These are phyloP conservation scores for Acanthamoeba triangularis DNA, from an alignment of 208 protist genomes.

Conservation along the genomic window DNA sequence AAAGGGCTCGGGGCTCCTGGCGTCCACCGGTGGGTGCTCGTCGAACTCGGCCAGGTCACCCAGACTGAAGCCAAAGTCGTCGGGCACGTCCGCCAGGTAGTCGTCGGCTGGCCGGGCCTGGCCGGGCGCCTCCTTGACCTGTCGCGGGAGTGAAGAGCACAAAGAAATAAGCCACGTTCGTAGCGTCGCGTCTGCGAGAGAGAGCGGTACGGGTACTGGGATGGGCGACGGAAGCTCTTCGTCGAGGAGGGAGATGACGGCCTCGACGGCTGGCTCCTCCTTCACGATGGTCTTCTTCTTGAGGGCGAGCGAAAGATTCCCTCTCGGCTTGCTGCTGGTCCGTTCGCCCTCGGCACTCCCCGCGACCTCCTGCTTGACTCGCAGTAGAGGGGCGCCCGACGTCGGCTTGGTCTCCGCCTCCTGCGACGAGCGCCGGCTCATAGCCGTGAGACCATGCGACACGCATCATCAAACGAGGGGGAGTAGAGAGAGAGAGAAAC, in stretches of 20 bases:
- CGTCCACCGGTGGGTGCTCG: not conserved
- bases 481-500: not conserved
- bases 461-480: not conserved
- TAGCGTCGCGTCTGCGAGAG: not conserved
- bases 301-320: not conserved
- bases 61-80: slow-evolving; percentile 40
- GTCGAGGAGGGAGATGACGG: not conserved
- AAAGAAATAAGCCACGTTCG: too few relatives aligned
- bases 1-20: not conserved
- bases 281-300: not conserved
- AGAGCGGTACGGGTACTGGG: not conserved
- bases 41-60: slow-evolving; percentile 42
- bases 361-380: too few relatives aligned
- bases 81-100: not conserved
- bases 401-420: too few relatives aligned
- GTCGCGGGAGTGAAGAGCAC: not conserved
- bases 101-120: not conserved
- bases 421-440: too few relatives aligned
- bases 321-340: not conserved
- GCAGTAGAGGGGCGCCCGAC: too few relatives aligned
- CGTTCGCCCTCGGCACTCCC: not conserved
- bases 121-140: not conserved
- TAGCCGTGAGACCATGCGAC: too few relatives aligned
- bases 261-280: not conserved
- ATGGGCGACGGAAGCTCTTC: not conserved